Evolutionary conservation across 331 rosid genomes (phyloP).

Genomic region (Telfairia occidentalis): DNA sequence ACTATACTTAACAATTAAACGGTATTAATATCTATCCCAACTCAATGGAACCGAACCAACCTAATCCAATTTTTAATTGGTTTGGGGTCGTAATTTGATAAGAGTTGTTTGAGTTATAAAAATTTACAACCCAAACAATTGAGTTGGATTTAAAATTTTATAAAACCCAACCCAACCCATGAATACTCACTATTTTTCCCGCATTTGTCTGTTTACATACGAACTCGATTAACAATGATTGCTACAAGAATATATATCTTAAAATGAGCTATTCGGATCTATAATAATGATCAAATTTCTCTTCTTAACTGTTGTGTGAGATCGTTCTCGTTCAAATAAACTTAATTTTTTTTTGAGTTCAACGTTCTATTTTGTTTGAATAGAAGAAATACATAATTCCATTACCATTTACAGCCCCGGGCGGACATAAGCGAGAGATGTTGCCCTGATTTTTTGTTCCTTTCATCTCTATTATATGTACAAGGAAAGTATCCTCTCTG

Average conservation of each 20-base stretch:
- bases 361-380: too few relatives aligned
- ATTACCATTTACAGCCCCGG: neutral
- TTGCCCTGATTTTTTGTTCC: neutral
- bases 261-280: neutral
- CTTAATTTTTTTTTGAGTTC: neutral
- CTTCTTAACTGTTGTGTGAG: neutral
- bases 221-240: neutral
- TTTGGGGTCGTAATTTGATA: too few relatives aligned
- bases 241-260: neutral
- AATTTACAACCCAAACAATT: too few relatives aligned
- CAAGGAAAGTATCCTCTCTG: neutral
- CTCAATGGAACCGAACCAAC: too few relatives aligned
- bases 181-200: too few relatives aligned
- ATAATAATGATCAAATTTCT: neutral
- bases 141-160: too few relatives aligned
- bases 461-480: neutral
- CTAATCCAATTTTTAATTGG: too few relatives aligned
- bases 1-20: too few relatives aligned
- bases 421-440: neutral
- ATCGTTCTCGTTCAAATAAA: neutral
- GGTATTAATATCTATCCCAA: too few relatives aligned
- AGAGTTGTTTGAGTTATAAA: too few relatives aligned
- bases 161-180: too few relatives aligned
- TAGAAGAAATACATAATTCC: neutral
- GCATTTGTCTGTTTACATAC: too few relatives aligned